Percentiles rank a stretch among this genome's conserved stretches.
These are phyloP conservation scores for Capsella bursapastoris DNA, from an alignment of 345 rosid genomes.

Conservation along the genomic window DNA sequence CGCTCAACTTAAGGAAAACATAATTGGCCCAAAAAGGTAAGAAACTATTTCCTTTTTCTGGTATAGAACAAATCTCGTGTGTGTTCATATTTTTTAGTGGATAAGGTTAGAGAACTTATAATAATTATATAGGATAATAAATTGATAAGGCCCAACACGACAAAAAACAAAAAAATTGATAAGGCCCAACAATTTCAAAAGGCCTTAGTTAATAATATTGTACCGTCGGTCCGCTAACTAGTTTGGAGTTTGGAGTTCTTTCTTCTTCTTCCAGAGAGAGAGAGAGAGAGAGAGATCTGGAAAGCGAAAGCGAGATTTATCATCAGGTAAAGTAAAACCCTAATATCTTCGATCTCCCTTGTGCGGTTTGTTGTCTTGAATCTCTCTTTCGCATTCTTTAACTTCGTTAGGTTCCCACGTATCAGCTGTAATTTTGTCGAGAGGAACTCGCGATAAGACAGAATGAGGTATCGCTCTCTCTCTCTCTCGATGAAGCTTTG, in stretches of 20 bases:
- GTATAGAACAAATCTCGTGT: background rate
- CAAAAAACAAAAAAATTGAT: too few relatives aligned
- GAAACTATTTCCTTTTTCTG: background rate
- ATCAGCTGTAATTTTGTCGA: background rate
- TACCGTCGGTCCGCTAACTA: background rate
- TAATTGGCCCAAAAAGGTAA: too few relatives aligned
- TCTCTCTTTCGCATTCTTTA: background rate
- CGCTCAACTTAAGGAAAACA: too few relatives aligned
- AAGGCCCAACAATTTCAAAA: background rate
- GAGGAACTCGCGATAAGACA: slow-evolving; percentile 17
- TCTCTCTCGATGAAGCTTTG: slow-evolving; percentile 20
- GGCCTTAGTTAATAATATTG: background rate
- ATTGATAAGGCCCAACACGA: too few relatives aligned
- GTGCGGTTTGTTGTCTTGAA: background rate
- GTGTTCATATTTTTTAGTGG: too few relatives aligned
- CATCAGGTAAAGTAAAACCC: slow-evolving; percentile 32
- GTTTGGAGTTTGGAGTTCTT: background rate
- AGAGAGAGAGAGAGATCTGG: background rate
- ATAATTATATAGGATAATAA: background rate
- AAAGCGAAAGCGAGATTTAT: slow-evolving; percentile 29
- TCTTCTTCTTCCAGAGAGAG: background rate
- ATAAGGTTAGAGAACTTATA: too few relatives aligned
- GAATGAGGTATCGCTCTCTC: slow-evolving; percentile 35
- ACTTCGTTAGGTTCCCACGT: background rate
- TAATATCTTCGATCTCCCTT: slow-evolving; percentile 19